Evolutionary conservation across 495 filamentous ascomycete genomes (phyloP).

Genomic region (Aspergillus panamensis): DNA sequence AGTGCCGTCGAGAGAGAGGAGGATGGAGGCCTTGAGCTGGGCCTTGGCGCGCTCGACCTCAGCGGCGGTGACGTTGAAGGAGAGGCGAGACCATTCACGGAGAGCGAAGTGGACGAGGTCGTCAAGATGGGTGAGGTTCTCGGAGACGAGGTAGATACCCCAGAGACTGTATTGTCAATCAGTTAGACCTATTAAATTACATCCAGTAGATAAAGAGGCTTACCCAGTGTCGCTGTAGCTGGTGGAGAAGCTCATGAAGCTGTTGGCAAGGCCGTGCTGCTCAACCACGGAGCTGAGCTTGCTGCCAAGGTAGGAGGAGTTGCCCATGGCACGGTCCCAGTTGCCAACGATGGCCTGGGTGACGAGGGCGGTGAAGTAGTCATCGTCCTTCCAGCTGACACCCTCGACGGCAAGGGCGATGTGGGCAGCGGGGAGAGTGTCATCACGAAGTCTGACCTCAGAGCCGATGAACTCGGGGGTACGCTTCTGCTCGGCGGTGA

Average conservation of each 20-base stretch:
- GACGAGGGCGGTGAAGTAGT: constrained; percentile 97
- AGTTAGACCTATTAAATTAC: constrained; percentile 12
- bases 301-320: constrained; percentile 92
- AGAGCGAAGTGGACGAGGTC: constrained; percentile 97
- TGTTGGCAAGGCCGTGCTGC: constrained; percentile 92
- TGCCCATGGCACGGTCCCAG: constrained; percentile 98
- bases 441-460: constrained; percentile 90
- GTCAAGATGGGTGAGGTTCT: constrained; percentile 80
- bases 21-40: constrained; percentile 96
- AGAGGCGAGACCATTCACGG: constrained; percentile 94
- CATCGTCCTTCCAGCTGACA: constrained; percentile 98
- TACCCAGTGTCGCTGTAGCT: constrained; percentile 99
- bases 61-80: constrained; percentile 75
- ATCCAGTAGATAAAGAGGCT: constrained; percentile 24
- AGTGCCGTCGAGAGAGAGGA: constrained; percentile 95
- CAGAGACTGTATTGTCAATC: constrained; percentile 65
- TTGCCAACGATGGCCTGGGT: constrained; percentile 99
- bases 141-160: constrained; percentile 98
- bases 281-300: constrained; percentile 92
- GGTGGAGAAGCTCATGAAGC: constrained; percentile 99
- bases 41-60: constrained; percentile 98
- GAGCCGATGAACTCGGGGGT: constrained; percentile 94
- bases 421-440: constrained; percentile 92
- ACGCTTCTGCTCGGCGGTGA: constrained; percentile 68
- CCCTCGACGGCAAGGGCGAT: constrained; percentile 99